Evolutionary conservation across 2,329 filamentous ascomycete species (phyloP), one percentile per base, ranked within the genome.

Genomic region (Penicillium vulpinum): DNA sequence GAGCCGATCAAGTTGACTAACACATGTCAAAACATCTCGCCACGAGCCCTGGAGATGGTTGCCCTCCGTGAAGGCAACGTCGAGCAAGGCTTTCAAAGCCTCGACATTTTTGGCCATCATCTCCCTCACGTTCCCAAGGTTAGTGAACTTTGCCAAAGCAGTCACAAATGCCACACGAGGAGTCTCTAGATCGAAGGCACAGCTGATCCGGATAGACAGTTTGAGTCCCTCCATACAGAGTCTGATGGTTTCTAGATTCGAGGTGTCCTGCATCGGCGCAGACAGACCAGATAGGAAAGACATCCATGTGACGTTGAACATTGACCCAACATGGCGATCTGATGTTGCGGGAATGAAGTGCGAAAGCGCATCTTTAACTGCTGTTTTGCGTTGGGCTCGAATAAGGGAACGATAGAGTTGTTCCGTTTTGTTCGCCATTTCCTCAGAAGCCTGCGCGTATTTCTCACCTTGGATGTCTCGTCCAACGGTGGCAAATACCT

Each of bases 301-400:
- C 93, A 97, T 99, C 94, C 94, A 99, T 0, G 92, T 95, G 24
- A 96, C 92, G 67, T 96, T 92, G 70, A 99, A 97, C 94, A 99
- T 99, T 0, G 94, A 92, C 0, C 94, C 94, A 48, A 97, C 90
- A 73, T 99, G 94, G 67, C 91, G 93, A 72, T 91, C 92, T 0
- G 92, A 97, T 1, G 91, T 94, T 4, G 94, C 94, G 1, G 91
- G 90, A 53, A 99, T 95, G 74, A 94, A 99, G 56, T 80, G 87
- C 76, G 81, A 88, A 67, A 74, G 76, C n/a, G 78, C 86, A 77
- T 71, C 83, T 72, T 89, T 88, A 40, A 89, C 79, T 2, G 90
- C 86, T 58, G 90, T 94, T 67, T 87, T 88, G 48, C 90, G 87
- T 74, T 99, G 94, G 49, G 91, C 92, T 67, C 91, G 88, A 71